These are phyloP conservation scores for Hordeum marinum DNA, from an alignment of 176 grass and related monocot species.

Conservation along the genomic window DNA sequence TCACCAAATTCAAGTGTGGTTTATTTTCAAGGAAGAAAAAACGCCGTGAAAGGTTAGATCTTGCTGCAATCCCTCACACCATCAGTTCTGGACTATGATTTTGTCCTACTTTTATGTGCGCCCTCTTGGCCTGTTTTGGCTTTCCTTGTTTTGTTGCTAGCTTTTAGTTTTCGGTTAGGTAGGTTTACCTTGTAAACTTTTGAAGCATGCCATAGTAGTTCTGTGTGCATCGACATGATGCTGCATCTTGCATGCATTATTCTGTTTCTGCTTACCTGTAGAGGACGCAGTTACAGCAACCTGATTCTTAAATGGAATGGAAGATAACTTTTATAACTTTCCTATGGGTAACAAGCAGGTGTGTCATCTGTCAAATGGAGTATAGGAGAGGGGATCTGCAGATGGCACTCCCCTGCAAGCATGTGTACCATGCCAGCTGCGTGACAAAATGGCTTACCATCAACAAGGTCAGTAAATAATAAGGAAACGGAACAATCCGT, in stretches of 20 bases:
- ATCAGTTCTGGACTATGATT: not conserved
- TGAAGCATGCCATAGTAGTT: not conserved
- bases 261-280: not conserved
- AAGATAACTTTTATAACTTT: conserved; percentile 10
- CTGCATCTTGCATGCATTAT: not conserved
- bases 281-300: not conserved
- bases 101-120: not conserved
- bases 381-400: conserved; percentile 91
- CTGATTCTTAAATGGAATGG: not conserved
- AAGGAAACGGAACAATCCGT: not conserved
- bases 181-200: too few relatives aligned
- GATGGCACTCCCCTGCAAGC: conserved; percentile 92
- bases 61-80: not conserved
- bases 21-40: conserved; percentile 87
- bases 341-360: conserved; percentile 41
- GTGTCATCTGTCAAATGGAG: conserved; percentile 95
- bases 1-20: conserved; percentile 87
- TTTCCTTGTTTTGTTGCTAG: too few relatives aligned
- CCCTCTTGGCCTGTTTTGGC: too few relatives aligned
- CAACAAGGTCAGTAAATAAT: conserved; percentile 79
- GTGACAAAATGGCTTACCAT: conserved; percentile 91
- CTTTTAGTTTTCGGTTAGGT: too few relatives aligned
- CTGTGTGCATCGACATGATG: not conserved
- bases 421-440: conserved; percentile 78
- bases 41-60: conserved; percentile 61